A percentile compares a stretch with the other conserved stretches of the same genome.
These are phyloP conservation scores for Davidsoniella australis DNA, from an alignment of 2,329 filamentous ascomycete genomes.

Conservation along the genomic window DNA sequence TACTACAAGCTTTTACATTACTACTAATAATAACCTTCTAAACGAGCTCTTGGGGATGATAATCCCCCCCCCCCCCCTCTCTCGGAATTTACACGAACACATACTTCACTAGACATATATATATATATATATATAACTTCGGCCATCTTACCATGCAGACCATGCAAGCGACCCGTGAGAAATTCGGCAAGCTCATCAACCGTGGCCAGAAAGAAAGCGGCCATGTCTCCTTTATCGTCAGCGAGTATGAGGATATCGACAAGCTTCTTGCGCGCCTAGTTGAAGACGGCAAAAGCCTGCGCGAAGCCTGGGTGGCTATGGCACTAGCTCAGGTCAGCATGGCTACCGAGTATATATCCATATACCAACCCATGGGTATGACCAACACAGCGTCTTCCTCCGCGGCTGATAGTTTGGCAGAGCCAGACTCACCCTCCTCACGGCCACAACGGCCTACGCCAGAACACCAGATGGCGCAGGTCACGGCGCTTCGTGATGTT, in stretches of 20 bases:
- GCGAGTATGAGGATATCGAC: constrained; percentile 68
- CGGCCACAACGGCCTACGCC: constrained; percentile 32
- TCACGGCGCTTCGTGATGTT: constrained; percentile 44
- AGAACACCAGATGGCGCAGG: constrained; percentile 43
- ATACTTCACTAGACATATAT: no score
- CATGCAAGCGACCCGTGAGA: constrained; percentile 58
- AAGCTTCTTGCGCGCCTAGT: constrained; percentile 59
- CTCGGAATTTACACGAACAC: no score
- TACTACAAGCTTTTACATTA: no score
- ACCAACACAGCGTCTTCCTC: constrained; percentile 21
- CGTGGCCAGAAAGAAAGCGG: constrained; percentile 56
- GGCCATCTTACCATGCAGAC: constrained; percentile 15
- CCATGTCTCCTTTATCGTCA: constrained; percentile 56
- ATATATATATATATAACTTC: background rate
- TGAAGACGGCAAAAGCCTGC: constrained; percentile 58
- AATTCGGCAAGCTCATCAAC: constrained; percentile 55
- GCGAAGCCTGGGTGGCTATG: constrained; percentile 61
- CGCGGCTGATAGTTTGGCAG: constrained; percentile 22
- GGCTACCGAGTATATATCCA: constrained; percentile 47
- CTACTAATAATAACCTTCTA: no score
- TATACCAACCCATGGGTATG: constrained; percentile 63
- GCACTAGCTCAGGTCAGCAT: constrained; percentile 51
- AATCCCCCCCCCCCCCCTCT: no score
- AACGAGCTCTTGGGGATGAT: no score
- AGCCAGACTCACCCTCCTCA: constrained; percentile 26